Evolutionary conservation across 2,329 filamentous ascomycete species (phyloP).

Genomic region (Plectosphaerella plurivora): DNA sequence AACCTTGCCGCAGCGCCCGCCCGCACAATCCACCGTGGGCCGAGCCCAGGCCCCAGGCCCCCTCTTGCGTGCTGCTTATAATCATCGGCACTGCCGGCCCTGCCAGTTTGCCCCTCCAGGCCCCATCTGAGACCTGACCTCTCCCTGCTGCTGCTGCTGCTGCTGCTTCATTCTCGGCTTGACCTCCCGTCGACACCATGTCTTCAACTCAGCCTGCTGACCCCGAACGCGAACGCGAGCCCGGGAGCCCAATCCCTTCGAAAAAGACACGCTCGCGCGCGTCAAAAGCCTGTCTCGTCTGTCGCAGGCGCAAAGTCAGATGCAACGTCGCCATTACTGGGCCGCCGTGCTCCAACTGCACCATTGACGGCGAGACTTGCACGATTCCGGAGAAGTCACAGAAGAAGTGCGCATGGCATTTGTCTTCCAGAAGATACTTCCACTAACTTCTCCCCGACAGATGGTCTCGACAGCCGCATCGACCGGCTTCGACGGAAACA

Average conservation of each 20-base stretch:
- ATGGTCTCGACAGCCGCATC: neutral
- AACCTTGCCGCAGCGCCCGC: no score
- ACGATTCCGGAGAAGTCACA: neutral
- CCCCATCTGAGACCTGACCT: no score
- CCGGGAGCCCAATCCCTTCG: neutral
- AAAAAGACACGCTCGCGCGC: neutral
- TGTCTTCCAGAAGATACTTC: neutral
- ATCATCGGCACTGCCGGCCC: no score
- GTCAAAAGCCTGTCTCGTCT: neutral
- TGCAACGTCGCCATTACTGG: slow-evolving; percentile 1
- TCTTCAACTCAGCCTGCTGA: neutral
- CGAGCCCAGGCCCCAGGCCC: no score
- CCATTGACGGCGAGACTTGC: neutral
- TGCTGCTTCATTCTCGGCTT: neutral
- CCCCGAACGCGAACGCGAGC: no score
- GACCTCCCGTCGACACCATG: neutral
- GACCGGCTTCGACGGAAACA: neutral
- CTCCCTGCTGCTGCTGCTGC: no score
- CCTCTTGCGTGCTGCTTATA: no score
- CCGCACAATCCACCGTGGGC: no score
- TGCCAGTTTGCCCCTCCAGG: no score
- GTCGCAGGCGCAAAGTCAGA: slow-evolving; percentile 1
- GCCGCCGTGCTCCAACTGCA: neutral
- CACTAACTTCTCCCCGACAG: neutral
- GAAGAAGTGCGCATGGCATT: neutral